Conservation (phyloP, 1,139 yeast genomes). For the Groenewaldozyma sp. region DNA sequence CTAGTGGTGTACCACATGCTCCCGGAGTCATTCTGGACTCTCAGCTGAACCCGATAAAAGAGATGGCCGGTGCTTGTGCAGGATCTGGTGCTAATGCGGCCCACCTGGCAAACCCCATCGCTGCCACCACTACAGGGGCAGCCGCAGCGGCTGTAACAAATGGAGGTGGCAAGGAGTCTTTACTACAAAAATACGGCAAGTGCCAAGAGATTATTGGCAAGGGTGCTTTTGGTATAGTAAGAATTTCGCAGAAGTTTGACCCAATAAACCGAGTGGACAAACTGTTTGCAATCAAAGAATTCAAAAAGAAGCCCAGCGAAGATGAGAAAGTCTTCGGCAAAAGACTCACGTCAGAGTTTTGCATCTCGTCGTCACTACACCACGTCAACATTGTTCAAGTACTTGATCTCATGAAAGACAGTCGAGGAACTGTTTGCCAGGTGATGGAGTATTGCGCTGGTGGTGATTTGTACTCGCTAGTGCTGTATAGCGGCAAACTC, state of each 20-base stretch:
- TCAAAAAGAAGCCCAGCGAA: constrained; percentile 50
- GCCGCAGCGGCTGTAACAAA: constrained; percentile 15
- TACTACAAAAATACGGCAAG: constrained; percentile 64
- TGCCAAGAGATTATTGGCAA: constrained; percentile 75
- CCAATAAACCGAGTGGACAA: constrained; percentile 36
- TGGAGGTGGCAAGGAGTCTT: constrained; percentile 24
- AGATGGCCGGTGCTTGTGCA: constrained; percentile 26
- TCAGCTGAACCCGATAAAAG: constrained; percentile 31
- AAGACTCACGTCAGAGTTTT: constrained; percentile 73
- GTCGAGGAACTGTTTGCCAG: constrained; percentile 87
- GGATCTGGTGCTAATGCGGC: constrained; percentile 15
- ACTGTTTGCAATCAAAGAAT: constrained; percentile 77
- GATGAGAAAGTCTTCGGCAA: constrained; percentile 52
- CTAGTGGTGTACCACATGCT: constrained; percentile 10
- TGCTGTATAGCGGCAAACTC: constrained; percentile 63
- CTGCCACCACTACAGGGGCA: constrained; percentile 20
- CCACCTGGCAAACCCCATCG: not conserved
- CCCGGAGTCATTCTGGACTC: no score
- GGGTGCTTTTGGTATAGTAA: constrained; percentile 81
- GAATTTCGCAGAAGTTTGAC: constrained; percentile 53
- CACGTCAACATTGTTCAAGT: constrained; percentile 79
- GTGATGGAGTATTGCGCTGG: constrained; percentile 97
- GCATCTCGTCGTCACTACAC: constrained; percentile 72
- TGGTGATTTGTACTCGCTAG: constrained; percentile 83
- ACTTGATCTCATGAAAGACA: constrained; percentile 77